A percentile compares a stretch with the other conserved stretches of the same genome.
Conservation (phyloP, 2,329 filamentous ascomycete genomes). For the Zymoseptoria crescenta region DNA sequence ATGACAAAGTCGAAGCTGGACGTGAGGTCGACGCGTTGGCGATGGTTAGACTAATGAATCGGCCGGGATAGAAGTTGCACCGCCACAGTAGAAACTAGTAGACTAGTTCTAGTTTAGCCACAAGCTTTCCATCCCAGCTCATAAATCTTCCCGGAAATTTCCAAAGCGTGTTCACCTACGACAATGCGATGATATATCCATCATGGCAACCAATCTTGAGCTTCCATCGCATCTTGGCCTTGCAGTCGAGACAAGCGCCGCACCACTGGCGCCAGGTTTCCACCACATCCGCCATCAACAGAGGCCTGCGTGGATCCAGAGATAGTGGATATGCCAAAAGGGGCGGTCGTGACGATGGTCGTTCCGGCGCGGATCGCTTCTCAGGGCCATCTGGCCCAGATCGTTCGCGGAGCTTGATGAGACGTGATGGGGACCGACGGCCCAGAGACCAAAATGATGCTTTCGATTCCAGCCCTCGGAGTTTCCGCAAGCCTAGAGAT, state of each 20-base stretch:
- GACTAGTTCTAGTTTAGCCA: neutral
- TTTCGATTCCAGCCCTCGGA: too few relatives aligned
- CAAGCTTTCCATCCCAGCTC: neutral
- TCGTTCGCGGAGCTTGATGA: neutral
- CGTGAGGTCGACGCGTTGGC: neutral
- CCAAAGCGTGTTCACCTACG: neutral
- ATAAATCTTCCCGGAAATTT: neutral
- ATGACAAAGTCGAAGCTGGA: neutral
- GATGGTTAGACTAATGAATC: neutral
- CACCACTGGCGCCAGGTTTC: slow-evolving; percentile 42
- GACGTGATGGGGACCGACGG: neutral
- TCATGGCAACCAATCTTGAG: slow-evolving; percentile 7
- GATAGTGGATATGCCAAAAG: slow-evolving; percentile 6
- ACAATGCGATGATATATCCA: slow-evolving; percentile 5
- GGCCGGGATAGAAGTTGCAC: neutral
- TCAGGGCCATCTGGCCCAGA: neutral
- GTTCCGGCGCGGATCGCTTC: neutral
- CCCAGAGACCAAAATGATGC: neutral
- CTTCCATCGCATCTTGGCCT: slow-evolving; percentile 7
- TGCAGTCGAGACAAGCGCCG: neutral
- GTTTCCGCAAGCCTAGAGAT: too few relatives aligned
- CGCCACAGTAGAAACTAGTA: neutral
- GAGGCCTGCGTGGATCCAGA: slow-evolving; percentile 47
- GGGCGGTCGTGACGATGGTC: slow-evolving; percentile 11
- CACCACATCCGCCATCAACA: slow-evolving; percentile 61